Evolutionary conservation across 139 green algal species (phyloP).

Genomic region (Coccomyxa sp.): DNA sequence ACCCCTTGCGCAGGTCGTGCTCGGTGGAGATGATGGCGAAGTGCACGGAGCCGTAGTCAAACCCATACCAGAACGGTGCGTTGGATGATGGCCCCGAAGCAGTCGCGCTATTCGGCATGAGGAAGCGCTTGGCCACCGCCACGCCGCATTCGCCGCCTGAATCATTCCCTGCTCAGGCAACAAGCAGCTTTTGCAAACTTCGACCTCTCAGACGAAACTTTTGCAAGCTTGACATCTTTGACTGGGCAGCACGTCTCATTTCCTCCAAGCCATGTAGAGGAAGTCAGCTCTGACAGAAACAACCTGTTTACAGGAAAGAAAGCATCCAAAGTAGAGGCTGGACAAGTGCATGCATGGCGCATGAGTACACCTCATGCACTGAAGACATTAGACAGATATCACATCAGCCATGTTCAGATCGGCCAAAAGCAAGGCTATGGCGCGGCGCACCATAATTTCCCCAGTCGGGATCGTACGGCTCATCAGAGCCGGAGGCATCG

Average conservation of each 20-base stretch:
- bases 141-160: constrained; percentile 65
- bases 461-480: constrained; percentile 50
- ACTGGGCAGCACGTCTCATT: too few relatives aligned
- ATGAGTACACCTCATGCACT: too few relatives aligned
- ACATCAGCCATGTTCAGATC: too few relatives aligned
- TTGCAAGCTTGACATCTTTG: neutral
- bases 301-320: too few relatives aligned
- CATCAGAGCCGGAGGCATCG: constrained; percentile 38
- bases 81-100: constrained; percentile 5
- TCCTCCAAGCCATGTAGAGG: too few relatives aligned
- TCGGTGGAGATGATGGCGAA: constrained; percentile 69
- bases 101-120: constrained; percentile 38
- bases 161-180: constrained; percentile 34
- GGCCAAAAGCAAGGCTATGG: neutral
- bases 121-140: constrained; percentile 44
- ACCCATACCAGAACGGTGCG: constrained; percentile 83
- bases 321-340: too few relatives aligned
- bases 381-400: too few relatives aligned
- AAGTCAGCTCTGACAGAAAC: too few relatives aligned
- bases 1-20: constrained; percentile 57
- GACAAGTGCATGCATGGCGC: too few relatives aligned
- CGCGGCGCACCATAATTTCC: constrained; percentile 49
- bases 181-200: neutral
- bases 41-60: constrained; percentile 66
- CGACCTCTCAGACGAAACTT: neutral